phyloP scores from a whole-genome alignment of 495 filamentous ascomycete genomes.

The Neohortaea acidophila region DNA sequence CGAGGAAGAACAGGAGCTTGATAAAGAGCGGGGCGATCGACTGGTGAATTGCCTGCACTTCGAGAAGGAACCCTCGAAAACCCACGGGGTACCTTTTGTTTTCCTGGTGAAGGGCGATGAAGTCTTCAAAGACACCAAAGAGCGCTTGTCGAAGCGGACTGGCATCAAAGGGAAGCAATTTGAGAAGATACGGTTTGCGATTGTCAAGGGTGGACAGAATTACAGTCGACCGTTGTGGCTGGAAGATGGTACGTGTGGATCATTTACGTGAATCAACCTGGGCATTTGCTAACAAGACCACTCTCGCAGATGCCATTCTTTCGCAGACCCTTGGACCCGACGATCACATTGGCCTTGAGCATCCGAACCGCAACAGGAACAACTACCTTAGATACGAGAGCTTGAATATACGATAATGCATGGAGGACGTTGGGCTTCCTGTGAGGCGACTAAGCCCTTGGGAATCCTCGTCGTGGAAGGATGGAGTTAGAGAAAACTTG shows the following conservation, averaged over 20 bases:
- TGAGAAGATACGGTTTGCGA: slow-evolving; percentile 94
- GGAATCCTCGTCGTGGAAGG: too few species aligned
- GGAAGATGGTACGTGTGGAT: slow-evolving; percentile 54
- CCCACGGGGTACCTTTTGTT: slow-evolving; percentile 75
- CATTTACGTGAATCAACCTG: slow-evolving; percentile 12
- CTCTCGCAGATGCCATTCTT: slow-evolving; percentile 57
- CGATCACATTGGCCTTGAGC: slow-evolving; percentile 79
- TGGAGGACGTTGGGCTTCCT: too few species aligned
- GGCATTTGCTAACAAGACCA: slow-evolving; percentile 3
- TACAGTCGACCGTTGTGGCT: slow-evolving; percentile 71
- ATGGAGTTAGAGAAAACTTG: too few species aligned
- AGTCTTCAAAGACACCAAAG: slow-evolving; percentile 76
- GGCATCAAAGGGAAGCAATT: slow-evolving; percentile 95
- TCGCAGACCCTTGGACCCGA: slow-evolving; percentile 57
- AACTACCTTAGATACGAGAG: slow-evolving; percentile 47
- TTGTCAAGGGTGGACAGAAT: slow-evolving; percentile 47
- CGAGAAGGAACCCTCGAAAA: slow-evolving; percentile 65
- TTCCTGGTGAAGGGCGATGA: slow-evolving; percentile 85
- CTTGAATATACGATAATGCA: slow-evolving; percentile 54
- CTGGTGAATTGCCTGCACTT: slow-evolving; percentile 78
- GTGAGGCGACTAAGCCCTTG: too few species aligned
- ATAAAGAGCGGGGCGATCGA: slow-evolving; percentile 42
- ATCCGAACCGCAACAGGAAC: slow-evolving; percentile 55
- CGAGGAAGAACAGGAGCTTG: slow-evolving; percentile 55
- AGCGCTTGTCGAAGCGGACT: slow-evolving; percentile 73